Evolutionary conservation across 306 rosid species (phyloP).

Genomic region (Lablab purpureus): DNA sequence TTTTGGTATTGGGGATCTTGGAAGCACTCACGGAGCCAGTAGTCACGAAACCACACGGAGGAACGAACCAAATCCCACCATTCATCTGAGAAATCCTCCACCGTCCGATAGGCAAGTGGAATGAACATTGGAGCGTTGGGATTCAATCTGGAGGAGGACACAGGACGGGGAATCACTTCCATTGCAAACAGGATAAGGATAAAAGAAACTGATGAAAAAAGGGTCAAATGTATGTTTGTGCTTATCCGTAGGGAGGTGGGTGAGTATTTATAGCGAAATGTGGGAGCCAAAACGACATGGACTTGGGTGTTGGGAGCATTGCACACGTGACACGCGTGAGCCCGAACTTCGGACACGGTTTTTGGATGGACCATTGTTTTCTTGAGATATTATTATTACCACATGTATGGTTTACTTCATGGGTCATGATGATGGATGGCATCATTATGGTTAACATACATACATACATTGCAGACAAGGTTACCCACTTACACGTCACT

Average conservation of each 20-base stretch:
- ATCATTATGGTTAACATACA: too few species aligned
- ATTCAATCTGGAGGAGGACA: conserved; percentile 59
- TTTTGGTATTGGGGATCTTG: conserved; percentile 70
- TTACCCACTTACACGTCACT: conserved; percentile 39
- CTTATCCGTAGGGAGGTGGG: conserved; percentile 16
- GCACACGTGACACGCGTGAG: conserved; percentile 35
- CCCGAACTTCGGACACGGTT: neutral
- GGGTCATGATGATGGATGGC: neutral
- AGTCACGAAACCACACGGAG: conserved; percentile 87
- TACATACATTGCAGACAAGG: neutral
- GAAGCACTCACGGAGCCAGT: conserved; percentile 88
- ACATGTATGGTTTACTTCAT: neutral
- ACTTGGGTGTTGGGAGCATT: neutral
- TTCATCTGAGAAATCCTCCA: conserved; percentile 90
- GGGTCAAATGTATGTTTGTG: conserved; percentile 12
- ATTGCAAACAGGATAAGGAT: conserved; percentile 24
- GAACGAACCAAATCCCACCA: conserved; percentile 87
- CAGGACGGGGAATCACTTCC: conserved; percentile 37
- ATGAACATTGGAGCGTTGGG: conserved; percentile 94
- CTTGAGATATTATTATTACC: neutral
- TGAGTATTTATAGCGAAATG: conserved; percentile 19
- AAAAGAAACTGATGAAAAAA: neutral
- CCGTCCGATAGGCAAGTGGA: conserved; percentile 74
- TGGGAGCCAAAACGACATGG: neutral
- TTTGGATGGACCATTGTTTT: neutral